A percentile compares a stretch with the other conserved stretches of the same genome.
These are phyloP conservation scores for Moesziomyces globuligerus DNA, from an alignment of 1,284 basidiomycete species.

Conservation along the genomic window DNA sequence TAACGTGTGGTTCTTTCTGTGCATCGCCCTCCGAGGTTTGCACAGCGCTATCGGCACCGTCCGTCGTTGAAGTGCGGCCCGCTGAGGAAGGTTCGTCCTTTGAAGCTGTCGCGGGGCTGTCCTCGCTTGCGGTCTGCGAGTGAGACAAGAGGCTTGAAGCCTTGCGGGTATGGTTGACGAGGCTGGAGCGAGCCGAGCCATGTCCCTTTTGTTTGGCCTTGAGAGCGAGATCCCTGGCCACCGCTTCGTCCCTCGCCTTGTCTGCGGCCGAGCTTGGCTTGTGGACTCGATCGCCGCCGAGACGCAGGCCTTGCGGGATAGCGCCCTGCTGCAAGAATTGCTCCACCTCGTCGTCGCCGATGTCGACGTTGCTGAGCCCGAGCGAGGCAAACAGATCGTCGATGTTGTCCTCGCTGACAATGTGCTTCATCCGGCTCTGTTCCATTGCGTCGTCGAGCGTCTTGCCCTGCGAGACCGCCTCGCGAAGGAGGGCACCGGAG, in stretches of 20 bases:
- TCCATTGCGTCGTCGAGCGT: conserved; percentile 50
- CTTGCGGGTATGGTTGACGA: conserved; percentile 4
- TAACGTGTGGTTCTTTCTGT: background rate
- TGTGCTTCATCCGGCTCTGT: conserved; percentile 33
- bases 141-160: conserved; percentile 6
- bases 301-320: conserved; percentile 47
- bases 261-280: conserved; percentile 41
- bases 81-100: background rate
- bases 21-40: background rate
- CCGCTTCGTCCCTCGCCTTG: conserved; percentile 50
- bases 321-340: conserved; percentile 56
- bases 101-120: background rate
- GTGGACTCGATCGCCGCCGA: conserved; percentile 45
- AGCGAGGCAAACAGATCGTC: conserved; percentile 62
- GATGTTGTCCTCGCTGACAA: conserved; percentile 49
- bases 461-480: conserved; percentile 48
- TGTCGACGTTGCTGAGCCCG: conserved; percentile 55
- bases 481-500: conserved; percentile 41
- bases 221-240: conserved; percentile 44
- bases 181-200: conserved; percentile 26
- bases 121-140: conserved; percentile 9
- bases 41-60: background rate
- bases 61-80: background rate
- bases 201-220: conserved; percentile 45
- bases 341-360: conserved; percentile 61